Conservation (phyloP, 108 stramenopile genomes). For the Schizochytrium sp. region DNA sequence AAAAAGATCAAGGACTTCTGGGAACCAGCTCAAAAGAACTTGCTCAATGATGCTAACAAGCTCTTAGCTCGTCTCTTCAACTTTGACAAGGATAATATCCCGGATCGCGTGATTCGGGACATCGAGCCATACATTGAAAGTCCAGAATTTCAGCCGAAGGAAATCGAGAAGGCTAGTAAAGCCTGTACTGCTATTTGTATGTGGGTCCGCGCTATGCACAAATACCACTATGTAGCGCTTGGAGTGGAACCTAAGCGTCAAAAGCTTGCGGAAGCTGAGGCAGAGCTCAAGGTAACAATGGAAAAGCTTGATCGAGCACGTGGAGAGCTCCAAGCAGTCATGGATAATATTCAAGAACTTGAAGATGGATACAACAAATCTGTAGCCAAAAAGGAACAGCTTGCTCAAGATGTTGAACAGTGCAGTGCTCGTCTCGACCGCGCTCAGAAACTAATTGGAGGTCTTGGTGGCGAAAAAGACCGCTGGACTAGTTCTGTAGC, state of each 20-base stretch:
- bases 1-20: constrained; percentile 77
- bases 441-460: constrained; percentile 78
- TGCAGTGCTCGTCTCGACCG: constrained; percentile 74
- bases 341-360: constrained; percentile 70
- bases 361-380: constrained; percentile 71
- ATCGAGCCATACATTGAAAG: constrained; percentile 74
- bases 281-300: constrained; percentile 72
- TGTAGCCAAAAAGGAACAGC: constrained; percentile 73
- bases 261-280: constrained; percentile 74
- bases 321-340: constrained; percentile 69
- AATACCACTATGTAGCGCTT: constrained; percentile 75
- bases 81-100: constrained; percentile 79
- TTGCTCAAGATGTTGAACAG: constrained; percentile 69
- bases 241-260: constrained; percentile 80
- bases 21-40: constrained; percentile 70
- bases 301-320: constrained; percentile 68
- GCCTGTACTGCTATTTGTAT: constrained; percentile 80
- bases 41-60: constrained; percentile 75
- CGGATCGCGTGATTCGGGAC: constrained; percentile 73
- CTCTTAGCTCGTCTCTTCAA: constrained; percentile 73
- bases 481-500: constrained; percentile 74
- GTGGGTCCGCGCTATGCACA: constrained; percentile 81
- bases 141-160: constrained; percentile 77
- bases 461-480: constrained; percentile 76
- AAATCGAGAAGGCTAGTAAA: constrained; percentile 74